These are phyloP conservation scores for Chiua sp. DNA, from an alignment of 1,284 basidiomycete genomes.

Conservation along the genomic window DNA sequence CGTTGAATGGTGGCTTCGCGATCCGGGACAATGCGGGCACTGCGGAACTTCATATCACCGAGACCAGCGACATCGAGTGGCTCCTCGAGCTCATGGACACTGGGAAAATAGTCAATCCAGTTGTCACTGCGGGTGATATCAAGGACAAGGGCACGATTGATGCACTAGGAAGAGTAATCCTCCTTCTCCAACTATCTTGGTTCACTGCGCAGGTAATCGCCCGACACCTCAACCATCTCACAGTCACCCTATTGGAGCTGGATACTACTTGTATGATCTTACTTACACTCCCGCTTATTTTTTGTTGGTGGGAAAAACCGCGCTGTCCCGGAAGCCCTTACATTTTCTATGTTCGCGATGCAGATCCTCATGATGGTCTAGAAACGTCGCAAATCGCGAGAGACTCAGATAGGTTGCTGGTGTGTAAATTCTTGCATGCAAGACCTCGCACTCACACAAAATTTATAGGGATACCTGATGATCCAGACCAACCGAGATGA, in stretches of 20 bases:
- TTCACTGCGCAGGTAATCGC: conserved; percentile 37
- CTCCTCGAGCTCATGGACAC: too few relatives aligned
- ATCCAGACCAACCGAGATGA: neutral
- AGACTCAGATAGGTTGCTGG: neutral
- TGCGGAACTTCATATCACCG: too few relatives aligned
- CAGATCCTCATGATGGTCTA: neutral
- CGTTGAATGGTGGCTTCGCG: conserved; percentile 35
- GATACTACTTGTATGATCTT: conserved; percentile 35
- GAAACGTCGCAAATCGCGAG: neutral
- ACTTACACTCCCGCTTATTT: conserved; percentile 33
- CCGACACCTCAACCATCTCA: conserved; percentile 25
- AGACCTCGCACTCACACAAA: too few relatives aligned
- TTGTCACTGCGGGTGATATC: conserved; percentile 32
- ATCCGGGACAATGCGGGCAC: neutral
- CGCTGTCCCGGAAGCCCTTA: conserved; percentile 10
- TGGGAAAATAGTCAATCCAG: conserved; percentile 6
- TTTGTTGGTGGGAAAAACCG: conserved; percentile 44
- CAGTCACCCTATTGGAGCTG: conserved; percentile 38
- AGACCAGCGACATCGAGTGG: too few relatives aligned
- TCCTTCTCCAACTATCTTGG: conserved; percentile 38
- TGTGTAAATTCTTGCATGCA: too few relatives aligned
- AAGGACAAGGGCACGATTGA: conserved; percentile 37
- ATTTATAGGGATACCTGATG: too few relatives aligned
- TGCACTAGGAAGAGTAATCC: conserved; percentile 31
- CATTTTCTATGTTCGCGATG: neutral